Base-by-base conservation (phyloP, 768 basidiomycete genomes). In the Rhizopogon roseolus region DNA sequence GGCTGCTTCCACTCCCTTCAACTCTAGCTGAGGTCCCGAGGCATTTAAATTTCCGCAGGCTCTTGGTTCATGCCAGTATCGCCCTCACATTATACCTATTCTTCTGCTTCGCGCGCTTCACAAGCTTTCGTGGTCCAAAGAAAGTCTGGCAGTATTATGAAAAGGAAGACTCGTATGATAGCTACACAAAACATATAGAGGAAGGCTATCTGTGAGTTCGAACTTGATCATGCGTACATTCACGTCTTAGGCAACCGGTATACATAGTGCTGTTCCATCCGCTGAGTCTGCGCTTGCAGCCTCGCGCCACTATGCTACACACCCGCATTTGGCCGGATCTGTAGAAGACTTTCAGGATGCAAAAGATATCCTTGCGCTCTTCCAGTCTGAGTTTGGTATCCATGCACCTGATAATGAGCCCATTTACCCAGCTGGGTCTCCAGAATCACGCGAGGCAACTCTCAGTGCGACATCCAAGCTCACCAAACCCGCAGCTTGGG, bases 281-380 rank as follows among this genome's bases (percentile, higher is more conserved):
- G 61, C 73, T 5, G 76, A 79, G 45, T 85, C 81, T 54, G 88
- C 87, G 2, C 60, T 84, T 2, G 73, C 72, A 28, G 74, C 80
- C 5, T 86, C 86, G 19, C 76, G 78, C n/a, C 65, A 68, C 22
- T 86, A 81, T 63, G 83, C 86, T 1, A 79, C 80, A 2, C 82
- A 85, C 56, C 86, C 88, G 25, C 90, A 90, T 68, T 71, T 88
- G 45, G 88, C 88, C 4, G 87, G 88, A 8, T 82, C 84, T 19
- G 55, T 68, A 3, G 79, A 79, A 56, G 85, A 89, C 63, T 71
- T 80, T 25, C 65, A 76, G 32, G 81, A 87, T 62, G 90, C 90
- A 6, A 80, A 84, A 60, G 71, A 76, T 28, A 78, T 93, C 54
- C 78, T 93, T 53, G 66, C 78, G 22, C 71, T 88, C 56, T 85